Base-by-base conservation (phyloP, 352 stramenopile species). In the Sclerospora graminicola region DNA sequence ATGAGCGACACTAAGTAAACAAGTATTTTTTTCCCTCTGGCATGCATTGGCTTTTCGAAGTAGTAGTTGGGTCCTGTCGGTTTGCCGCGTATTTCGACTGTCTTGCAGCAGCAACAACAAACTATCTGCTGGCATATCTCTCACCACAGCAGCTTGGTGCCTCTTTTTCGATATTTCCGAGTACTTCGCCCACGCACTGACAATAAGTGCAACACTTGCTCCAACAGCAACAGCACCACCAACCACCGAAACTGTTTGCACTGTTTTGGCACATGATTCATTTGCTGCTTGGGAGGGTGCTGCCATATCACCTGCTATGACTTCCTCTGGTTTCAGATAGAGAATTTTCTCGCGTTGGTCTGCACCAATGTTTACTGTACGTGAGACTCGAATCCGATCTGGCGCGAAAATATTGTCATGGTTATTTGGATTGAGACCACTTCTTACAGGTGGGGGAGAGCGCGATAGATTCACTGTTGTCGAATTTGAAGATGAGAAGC, bases 161-260 rank as follows among this genome's bases (percentile, higher is more conserved):
- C 56, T 75, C 36, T 74, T 69, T 24, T 56, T 81, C 2, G 71
- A 69, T 31, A 50, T 78, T 8, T 89, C 78, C 3, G 73, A 85
- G 57, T 87, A 90, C 39, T 86, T 69, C 1, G 76, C 84, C 81
- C 81, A 92, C 2, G 78, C 81, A 48, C 66, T 82, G 16, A 90
- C 73, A 24, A 84, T 78, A 24, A 92, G 26, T 5, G 81, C 81
- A 14, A 89, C 69, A 23, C 78, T 82, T 34, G 79, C 81, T 15
- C 78, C 78, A 20, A 92, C 67, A 14, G 76, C 78, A 13, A 90
- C 76, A 18, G 81, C 81, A 20, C 81, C 81, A 41, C 81, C 81
- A 0, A 92, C 67, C 0, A 85, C 63, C 0, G 73, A 84, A 11
- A 83, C 56, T 4, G 73, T 79, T 48, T 63, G 59, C 23, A 89